Evolutionary conservation across 768 basidiomycete species (phyloP), one percentile per base, ranked within the genome.

Genomic region (Boletus huronensis): DNA sequence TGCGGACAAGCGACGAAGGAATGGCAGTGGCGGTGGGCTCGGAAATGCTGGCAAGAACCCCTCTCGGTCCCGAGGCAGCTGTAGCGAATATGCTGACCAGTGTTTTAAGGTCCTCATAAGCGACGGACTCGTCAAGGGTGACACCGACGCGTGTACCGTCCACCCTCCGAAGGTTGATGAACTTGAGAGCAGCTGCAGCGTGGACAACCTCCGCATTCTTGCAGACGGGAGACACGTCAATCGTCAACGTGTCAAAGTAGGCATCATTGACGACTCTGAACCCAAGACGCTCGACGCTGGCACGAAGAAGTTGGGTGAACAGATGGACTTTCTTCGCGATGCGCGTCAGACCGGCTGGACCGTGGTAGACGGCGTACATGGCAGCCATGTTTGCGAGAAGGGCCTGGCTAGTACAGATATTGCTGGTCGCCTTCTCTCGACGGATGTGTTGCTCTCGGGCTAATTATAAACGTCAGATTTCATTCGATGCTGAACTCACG

Each of bases 351-450:
- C 95, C 94, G 41, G 77, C 79, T 0, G 97, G 90, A 11, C 97
- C 97, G 66, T 99, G 97, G 70, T 97, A 98, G 21, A 98, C 84
- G 6, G 94, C 94, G 67, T 93, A 94, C 96, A 99, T 98, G 34
- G 95, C 94, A 19, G 97, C 93, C 93, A 98, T 98, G 74, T 99
- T 99, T 19, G 97, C 97, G 26, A 99, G 88, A 17, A 99, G 83
- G 0, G 93, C 97, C 73, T 99, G 95, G 61, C 90, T 92, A 6
- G 97, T 99, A 69, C 97, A 99, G 55, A 99, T 97, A 67, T 98
- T 98, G 66, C 91, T 94, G 5, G 97, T 99, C 0, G 97, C 96
- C 75, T 94, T 98, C 70, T 99, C 96, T 21, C 96, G 89, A 55
- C 96, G 88, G 59, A 98, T 97, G 66, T 97, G 94, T 72, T 96